Conservation (phyloP, 2,329 filamentous ascomycete genomes). For the Venturia effusa region DNA sequence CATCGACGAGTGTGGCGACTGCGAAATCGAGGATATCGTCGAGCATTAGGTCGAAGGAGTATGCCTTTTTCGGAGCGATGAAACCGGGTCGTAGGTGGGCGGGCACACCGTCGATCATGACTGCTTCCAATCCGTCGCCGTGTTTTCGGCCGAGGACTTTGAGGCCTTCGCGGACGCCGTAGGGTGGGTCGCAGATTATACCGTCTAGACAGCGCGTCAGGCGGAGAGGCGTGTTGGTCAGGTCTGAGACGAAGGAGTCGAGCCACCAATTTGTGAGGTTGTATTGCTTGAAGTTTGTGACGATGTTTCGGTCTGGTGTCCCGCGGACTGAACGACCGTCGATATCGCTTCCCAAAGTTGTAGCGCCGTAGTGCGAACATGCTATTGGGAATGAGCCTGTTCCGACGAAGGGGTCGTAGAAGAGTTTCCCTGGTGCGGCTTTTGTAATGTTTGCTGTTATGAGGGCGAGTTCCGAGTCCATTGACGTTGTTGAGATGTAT, state of each 20-base stretch:
- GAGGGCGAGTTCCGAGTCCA: constrained; percentile 90
- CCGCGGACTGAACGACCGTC: constrained; percentile 83
- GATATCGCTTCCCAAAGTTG: constrained; percentile 81
- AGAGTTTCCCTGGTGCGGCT: constrained; percentile 70
- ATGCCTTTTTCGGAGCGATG: constrained; percentile 80
- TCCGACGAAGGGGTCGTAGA: constrained; percentile 92
- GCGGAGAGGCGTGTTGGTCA: constrained; percentile 73
- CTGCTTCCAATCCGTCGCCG: constrained; percentile 36
- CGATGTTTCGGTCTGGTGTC: constrained; percentile 42
- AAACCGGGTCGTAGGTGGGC: constrained; percentile 62
- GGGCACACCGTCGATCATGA: constrained; percentile 58
- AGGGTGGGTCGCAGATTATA: constrained; percentile 91
- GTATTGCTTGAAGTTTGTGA: constrained; percentile 80
- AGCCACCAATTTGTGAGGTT: constrained; percentile 54
- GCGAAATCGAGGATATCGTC: constrained; percentile 83
- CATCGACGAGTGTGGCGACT: constrained; percentile 61
- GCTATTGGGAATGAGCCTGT: constrained; percentile 89
- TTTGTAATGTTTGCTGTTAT: constrained; percentile 86
- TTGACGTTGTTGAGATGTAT: constrained; percentile 93
- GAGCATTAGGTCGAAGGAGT: constrained; percentile 83
- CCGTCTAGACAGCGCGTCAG: constrained; percentile 59
- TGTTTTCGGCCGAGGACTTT: constrained; percentile 75
- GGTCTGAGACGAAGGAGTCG: constrained; percentile 72
- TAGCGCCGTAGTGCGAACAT: constrained; percentile 79
- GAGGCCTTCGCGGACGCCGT: constrained; percentile 85